Conservation (phyloP, 2,329 filamentous ascomycete species). For the Botrytis fragariae region DNA sequence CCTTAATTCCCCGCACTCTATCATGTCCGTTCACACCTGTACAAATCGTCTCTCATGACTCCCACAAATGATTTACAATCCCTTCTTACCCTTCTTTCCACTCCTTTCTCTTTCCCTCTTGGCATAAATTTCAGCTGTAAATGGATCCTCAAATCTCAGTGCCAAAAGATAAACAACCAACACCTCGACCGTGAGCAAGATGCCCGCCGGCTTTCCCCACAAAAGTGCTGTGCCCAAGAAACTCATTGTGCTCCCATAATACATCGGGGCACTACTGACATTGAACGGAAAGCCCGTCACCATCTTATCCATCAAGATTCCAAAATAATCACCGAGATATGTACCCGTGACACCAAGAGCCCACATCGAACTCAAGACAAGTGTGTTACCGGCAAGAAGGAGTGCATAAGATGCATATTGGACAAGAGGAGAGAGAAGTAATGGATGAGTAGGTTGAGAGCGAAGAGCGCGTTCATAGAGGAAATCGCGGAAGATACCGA, state of each 20-base stretch:
- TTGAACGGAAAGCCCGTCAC: conserved; percentile 97
- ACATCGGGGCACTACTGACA: conserved; percentile 89
- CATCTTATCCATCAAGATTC: conserved; percentile 92
- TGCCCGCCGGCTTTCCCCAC: conserved; percentile 81
- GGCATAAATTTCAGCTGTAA: conserved; percentile 88
- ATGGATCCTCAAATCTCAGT: conserved; percentile 86
- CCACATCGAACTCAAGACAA: conserved; percentile 89
- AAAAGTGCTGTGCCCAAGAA: conserved; percentile 85
- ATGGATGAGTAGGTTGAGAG: conserved; percentile 70
- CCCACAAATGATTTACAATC: conserved; percentile 24
- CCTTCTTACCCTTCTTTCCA: conserved; percentile 36
- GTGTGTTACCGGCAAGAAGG: conserved; percentile 71
- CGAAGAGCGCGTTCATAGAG: conserved; percentile 83
- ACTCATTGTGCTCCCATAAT: conserved; percentile 88
- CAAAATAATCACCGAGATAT: conserved; percentile 97
- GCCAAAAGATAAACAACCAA: conserved; percentile 77
- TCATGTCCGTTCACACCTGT: background rate
- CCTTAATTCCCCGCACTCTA: background rate
- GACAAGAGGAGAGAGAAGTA: conserved; percentile 59
- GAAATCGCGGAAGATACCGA: conserved; percentile 84
- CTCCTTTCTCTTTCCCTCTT: conserved; percentile 66
- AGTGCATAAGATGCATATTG: conserved; percentile 68
- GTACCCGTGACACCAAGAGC: conserved; percentile 91
- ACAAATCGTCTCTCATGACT: background rate
- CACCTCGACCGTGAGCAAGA: conserved; percentile 74